These are phyloP conservation scores for Phytophthora lateralis DNA, from an alignment of 352 stramenopile species.

Conservation along the genomic window DNA sequence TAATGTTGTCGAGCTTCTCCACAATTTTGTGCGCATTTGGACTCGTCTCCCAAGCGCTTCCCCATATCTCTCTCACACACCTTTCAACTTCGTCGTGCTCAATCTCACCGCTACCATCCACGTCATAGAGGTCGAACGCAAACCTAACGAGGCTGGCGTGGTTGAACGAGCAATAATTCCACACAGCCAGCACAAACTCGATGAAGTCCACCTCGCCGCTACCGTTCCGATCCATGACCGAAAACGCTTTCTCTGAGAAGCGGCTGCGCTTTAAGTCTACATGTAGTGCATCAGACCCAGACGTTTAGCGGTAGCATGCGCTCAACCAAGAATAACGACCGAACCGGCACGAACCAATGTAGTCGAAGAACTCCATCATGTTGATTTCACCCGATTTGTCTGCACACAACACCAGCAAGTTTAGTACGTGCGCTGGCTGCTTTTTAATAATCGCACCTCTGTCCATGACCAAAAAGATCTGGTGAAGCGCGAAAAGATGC, in stretches of 20 bases:
- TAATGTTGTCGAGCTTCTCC: constrained; percentile 56
- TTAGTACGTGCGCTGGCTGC: constrained; percentile 1
- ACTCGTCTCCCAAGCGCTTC: constrained; percentile 55
- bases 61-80: constrained; percentile 69
- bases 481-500: constrained; percentile 51
- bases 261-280: constrained; percentile 58
- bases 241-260: constrained; percentile 77
- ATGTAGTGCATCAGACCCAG: neutral
- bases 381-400: constrained; percentile 73
- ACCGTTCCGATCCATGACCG: constrained; percentile 71
- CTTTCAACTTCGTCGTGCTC: constrained; percentile 52
- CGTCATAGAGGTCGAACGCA: constrained; percentile 78
- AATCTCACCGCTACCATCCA: constrained; percentile 73
- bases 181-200: constrained; percentile 77
- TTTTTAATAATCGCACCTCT: constrained; percentile 28
- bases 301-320: neutral
- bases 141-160: constrained; percentile 65
- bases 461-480: constrained; percentile 66
- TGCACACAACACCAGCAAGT: constrained; percentile 9
- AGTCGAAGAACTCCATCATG: constrained; percentile 71
- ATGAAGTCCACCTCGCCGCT: constrained; percentile 76
- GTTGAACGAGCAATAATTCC: constrained; percentile 84
- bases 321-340: neutral
- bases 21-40: constrained; percentile 62
- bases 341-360: constrained; percentile 47